Base-by-base conservation (phyloP, 2,329 filamentous ascomycete genomes). In the Rugonectria rugulosa region DNA sequence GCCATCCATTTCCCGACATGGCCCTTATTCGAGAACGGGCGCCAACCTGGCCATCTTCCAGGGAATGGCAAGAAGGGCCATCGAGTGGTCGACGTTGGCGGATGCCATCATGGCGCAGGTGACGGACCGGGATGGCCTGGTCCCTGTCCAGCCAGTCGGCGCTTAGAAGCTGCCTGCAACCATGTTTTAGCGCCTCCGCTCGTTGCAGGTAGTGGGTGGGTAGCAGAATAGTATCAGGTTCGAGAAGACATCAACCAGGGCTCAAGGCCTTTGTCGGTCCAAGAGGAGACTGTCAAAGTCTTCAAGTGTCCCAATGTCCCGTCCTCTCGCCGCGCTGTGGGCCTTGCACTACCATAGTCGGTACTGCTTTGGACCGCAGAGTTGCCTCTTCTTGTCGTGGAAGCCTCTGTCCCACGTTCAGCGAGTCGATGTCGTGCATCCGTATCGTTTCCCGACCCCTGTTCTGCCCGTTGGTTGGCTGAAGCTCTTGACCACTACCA, bases 371-470 rank as follows among this genome's bases (percentile, higher is more conserved):
- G n/a, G n/a, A n/a, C n/a, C n/a, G n/a, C n/a, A n/a, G n/a, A n/a
- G n/a, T n/a, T n/a, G n/a, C n/a, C n/a, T n/a, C n/a, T n/a, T n/a
- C n/a, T 19, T 51, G 48, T 49, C 38, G 44, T 32, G 44, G 29
- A 42, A 29, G 41, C 20, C 66, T 62, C 67, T 71, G 73, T 74
- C 70, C 71, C 70, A 73, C 67, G 53, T 64, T 67, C 67, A 72
- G 72, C 74, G 73, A 79, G 74, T 78, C 72, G 73, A 78, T 79
- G 73, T 72, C 67, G 68, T 72, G 71, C 71, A 71, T 71, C 52
- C 42, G 34, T 46, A 23, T 19, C 20, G 24, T 36, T 21, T 40
- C 34, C 19, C n/a, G 50, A 9, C 36, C 19, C 29, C 27, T n/a
- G 17, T 19, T 54, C 44, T 44, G 27, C 32, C 6, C 37, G 27